Conservation (phyloP, 768 basidiomycete genomes). For the Mycena haematopus region DNA sequence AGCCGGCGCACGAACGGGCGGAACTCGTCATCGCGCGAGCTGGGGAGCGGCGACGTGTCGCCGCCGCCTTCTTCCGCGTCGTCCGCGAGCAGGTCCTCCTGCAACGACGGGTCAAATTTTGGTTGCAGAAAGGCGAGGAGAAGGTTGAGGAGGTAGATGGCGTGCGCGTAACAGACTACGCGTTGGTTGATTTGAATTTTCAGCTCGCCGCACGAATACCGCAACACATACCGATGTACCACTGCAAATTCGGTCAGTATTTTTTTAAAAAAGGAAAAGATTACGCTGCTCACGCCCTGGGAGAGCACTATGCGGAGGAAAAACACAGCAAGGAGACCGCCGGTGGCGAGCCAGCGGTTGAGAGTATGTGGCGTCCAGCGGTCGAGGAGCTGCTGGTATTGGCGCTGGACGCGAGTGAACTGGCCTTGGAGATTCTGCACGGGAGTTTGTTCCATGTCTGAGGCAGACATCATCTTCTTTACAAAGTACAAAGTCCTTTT, state of each 20-base stretch:
- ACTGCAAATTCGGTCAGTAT: constrained; percentile 52
- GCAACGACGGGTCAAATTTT: constrained; percentile 94
- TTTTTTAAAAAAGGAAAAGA: neutral
- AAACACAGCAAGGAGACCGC: constrained; percentile 75
- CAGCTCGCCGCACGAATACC: constrained; percentile 28
- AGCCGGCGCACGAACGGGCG: constrained; percentile 94
- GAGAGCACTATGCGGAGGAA: constrained; percentile 84
- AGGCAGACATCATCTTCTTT: constrained; percentile 54
- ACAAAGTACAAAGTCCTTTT: neutral
- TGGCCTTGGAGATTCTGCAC: constrained; percentile 54
- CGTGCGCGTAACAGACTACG: constrained; percentile 59
- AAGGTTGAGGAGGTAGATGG: constrained; percentile 95
- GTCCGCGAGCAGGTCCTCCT: constrained; percentile 91
- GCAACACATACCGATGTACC: constrained; percentile 84
- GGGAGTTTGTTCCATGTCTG: constrained; percentile 52
- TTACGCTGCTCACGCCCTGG: constrained; percentile 76
- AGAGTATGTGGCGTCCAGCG: constrained; percentile 88
- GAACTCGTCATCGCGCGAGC: constrained; percentile 89
- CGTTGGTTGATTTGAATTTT: neutral
- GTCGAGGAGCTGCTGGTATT: constrained; percentile 91
- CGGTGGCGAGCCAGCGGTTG: constrained; percentile 88
- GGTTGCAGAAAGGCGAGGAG: constrained; percentile 98
- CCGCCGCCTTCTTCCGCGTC: constrained; percentile 94
- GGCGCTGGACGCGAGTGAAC: constrained; percentile 65
- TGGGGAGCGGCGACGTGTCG: constrained; percentile 67